Evolutionary conservation across 768 basidiomycete genomes (phyloP), one percentile per base, ranked within the genome.

Genomic region (Calvatia gigantea): DNA sequence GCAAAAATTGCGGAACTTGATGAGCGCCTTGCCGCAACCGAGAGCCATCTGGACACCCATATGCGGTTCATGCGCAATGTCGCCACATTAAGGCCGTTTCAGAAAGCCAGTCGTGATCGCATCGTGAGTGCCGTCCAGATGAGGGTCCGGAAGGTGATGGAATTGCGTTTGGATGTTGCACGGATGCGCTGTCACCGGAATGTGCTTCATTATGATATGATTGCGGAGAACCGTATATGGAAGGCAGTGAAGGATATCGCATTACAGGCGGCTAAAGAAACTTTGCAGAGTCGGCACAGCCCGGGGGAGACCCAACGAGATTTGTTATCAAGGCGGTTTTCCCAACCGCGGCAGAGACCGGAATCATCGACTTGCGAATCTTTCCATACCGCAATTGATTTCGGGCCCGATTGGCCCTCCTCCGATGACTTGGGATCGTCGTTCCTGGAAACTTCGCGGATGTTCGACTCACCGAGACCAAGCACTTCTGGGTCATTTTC

Each of bases 81-180:
- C 19, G 86, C 86, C 1, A 82, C 89, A 39, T 77, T 98, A 35
- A 88, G 91, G 14, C 95, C 97, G 2, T 95, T 98, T 69, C 91
- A 87, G 64, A 83, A 83, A 45, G 75, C 85, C 7, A 94, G 94
- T 3, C 83, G 94, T 44, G 89, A 92, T 58, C 81, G 86, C 42
- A 78, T 99, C 25, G 71, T 81, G 21, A 62, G 71, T 21, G 76
- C 84, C 2, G 73, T 94, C 15, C 83, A 85, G 61, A 73, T 70
- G 15, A 73, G 87, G 11, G 82, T 87, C 6, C 85, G 81, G 64
- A 79, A 81, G 37, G 72, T 98, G 46, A 81, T 80, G 62, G 75
- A 78, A 58, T 71, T 84, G 45, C 83, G 92, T 44, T 72, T 96
- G 49, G 84, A 90, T n/a, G 72, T 90, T 45, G 82, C 83, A 60